Evolutionary conservation across 495 filamentous ascomycete genomes (phyloP), one percentile per base, ranked within the genome.

Genomic region (Rostrohypoxylon terebratum): DNA sequence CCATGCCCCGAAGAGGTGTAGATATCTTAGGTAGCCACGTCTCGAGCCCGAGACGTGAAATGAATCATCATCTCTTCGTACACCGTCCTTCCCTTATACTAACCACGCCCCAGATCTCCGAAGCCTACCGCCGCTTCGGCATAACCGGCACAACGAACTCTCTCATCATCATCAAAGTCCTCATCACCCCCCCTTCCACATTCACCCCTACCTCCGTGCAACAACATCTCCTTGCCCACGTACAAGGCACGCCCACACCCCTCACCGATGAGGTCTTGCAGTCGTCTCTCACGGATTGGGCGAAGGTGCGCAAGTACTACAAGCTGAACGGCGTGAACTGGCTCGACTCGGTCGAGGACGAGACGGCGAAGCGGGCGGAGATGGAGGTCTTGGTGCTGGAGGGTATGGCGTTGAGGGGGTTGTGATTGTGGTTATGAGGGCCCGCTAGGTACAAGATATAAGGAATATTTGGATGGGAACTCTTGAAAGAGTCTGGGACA

Each of bases 91-190:
- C 2, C 2, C 14, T 5, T 21, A 36, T 16, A 54, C 73, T 45
- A 54, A 53, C 38, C 20, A 34, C 53, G 1, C 63, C 23, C 25
- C 23, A 97, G 94, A 98, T 99, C 73, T 87, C 93, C 45, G 93
- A 97, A 71, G 90, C 93, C 4, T 97, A 97, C 81, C 90, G 93
- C 25, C 90, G 90, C 62, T 96, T 96, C 75, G 96, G 96, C 47
- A 90, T 98, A 63, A 77, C 85, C 1, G 87, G 92, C 31, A 82
- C 82, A 14, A 97, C 91, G 6, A 88, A 86, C 31, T 78, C 87
- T 69, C 79, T 99, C 14, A 81, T 97, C 55, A 87, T 91, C 45
- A 84, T 97, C 67, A 98, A 97, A 80, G 83, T 98, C 64, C 80
- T 53, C 79, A 61, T 72, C 36, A 21, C 69, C 2, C 51, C 77